Conservation (phyloP, 2,329 filamentous ascomycete genomes). For the Xylariaceae sp. region DNA sequence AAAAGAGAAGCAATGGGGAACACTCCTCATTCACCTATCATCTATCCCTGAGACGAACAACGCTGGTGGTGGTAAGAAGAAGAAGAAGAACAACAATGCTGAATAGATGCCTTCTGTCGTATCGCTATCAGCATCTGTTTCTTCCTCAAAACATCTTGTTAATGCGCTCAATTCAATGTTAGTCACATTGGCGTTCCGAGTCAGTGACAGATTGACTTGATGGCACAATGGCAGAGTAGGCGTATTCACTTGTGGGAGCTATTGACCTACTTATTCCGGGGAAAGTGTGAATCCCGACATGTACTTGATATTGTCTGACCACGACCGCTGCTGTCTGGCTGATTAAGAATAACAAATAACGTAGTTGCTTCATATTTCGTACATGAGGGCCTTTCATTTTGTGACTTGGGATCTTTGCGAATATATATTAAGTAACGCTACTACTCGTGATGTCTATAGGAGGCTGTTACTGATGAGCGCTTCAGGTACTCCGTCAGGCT, state of each 20-base stretch:
- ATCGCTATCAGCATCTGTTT: conserved; percentile 33
- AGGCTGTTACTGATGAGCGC: no score
- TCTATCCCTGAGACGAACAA: conserved; percentile 54
- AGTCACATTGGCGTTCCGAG: conserved; percentile 34
- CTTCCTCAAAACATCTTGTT: conserved; percentile 27
- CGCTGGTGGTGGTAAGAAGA: conserved; percentile 54
- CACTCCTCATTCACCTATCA: conserved; percentile 83
- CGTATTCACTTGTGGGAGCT: background rate
- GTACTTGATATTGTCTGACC: conserved; percentile 16
- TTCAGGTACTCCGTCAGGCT: no score
- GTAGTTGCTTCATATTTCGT: no score
- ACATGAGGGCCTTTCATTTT: no score
- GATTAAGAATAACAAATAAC: conserved; percentile 6
- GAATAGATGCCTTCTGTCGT: conserved; percentile 34
- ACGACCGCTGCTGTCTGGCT: conserved; percentile 6
- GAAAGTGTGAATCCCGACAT: conserved; percentile 4
- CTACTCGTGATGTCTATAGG: no score
- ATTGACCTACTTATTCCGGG: conserved; percentile 4
- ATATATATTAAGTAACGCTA: no score
- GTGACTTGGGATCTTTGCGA: no score
- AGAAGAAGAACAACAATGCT: conserved; percentile 57
- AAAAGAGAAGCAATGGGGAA: conserved; percentile 84
- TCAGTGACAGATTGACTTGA: conserved; percentile 41
- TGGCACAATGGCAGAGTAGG: conserved; percentile 13
- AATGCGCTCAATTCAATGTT: conserved; percentile 34